Evolutionary conservation across 371 early-diverging fungal species (phyloP), one percentile per base, ranked within the genome.

Genomic region (Mucor plumbeus): DNA sequence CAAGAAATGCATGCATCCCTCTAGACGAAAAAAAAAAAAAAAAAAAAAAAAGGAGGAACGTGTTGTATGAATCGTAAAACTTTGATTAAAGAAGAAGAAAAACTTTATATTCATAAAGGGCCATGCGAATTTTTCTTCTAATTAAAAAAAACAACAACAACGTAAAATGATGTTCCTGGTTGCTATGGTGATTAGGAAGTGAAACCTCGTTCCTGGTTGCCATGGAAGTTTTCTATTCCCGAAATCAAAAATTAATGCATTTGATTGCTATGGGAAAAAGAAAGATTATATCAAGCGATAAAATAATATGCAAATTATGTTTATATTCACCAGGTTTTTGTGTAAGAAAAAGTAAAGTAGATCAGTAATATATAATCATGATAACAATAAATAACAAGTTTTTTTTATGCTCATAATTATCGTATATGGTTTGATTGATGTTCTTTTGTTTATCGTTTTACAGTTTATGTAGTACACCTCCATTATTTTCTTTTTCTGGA

Each of bases 321-420:
- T 44, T 44, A 17, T 44, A 44, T 44, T 44, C n/a, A 44, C 17
- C 44, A 44, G 44, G n/a, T 44, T 44, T 44, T 44, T 38, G 38
- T 44, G 44, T 8, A 17, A n/a, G 17, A 44, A n/a, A 44, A 17
- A n/a, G 44, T 44, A 44, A 17, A 15, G 17, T 44, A 44, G 44
- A 44, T 44, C 44, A 26, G 3, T 26, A 26, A 26, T 26, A 3
- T 26, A 26, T 26, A 44, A 44, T 44, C 44, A 44, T n/a, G 17
- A 44, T 44, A 26, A 44, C 44, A 44, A 44, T 44, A 44, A 43
- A 44, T 44, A 44, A 44, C 44, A 44, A 44, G 44, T 44, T 44
- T 44, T 44, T 40, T 40, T 44, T 44, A 17, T 44, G 44, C 44
- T 17, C 17, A 17, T 17, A 7, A 44, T 44, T n/a, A 17, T 17